A percentile compares a stretch with the other conserved stretches of the same genome.
phyloP scores from a whole-genome alignment of 139 green algal genomes.

The Protoeuglena noctilucae region DNA sequence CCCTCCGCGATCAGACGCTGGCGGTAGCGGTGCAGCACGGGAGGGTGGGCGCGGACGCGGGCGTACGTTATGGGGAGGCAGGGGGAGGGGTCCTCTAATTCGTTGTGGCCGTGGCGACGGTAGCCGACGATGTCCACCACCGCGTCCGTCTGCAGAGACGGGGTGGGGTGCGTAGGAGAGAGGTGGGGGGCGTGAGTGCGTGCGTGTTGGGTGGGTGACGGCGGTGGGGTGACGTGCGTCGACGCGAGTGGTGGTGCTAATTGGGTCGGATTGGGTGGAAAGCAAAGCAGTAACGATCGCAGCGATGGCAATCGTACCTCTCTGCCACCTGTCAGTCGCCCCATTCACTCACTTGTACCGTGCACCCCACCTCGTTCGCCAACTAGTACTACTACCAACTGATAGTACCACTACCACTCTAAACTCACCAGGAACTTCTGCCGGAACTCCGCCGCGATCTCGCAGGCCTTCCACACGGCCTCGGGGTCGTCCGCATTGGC shows the following conservation, averaged over 20 bases:
- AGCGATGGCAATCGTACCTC: too few species aligned
- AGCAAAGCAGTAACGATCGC: too few species aligned
- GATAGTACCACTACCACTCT: too few species aligned
- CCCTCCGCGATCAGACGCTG: slow-evolving; percentile 16
- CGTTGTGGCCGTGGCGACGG: slow-evolving; percentile 44
- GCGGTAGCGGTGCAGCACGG: slow-evolving; percentile 24
- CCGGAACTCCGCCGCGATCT: slow-evolving; percentile 36
- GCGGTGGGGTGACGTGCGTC: too few species aligned
- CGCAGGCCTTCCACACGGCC: slow-evolving; percentile 33
- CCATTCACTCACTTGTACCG: too few species aligned
- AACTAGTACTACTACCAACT: not conserved
- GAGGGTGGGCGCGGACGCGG: slow-evolving; percentile 22
- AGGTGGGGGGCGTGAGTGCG: too few species aligned
- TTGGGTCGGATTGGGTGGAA: too few species aligned
- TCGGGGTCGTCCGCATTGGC: slow-evolving; percentile 68
- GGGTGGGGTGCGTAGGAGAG: too few species aligned
- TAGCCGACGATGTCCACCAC: slow-evolving; percentile 51
- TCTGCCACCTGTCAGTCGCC: too few species aligned
- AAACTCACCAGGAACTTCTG: slow-evolving; percentile 17
- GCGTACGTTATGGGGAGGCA: slow-evolving; percentile 32
- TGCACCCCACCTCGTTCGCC: slow-evolving; percentile 3
- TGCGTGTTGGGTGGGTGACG: too few species aligned
- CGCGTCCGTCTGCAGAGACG: slow-evolving; percentile 31
- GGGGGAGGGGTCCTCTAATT: slow-evolving; percentile 33
- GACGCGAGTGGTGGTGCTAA: too few species aligned